These are phyloP conservation scores for Quercus aquifolioides DNA, from an alignment of 306 rosid species.

Conservation along the genomic window DNA sequence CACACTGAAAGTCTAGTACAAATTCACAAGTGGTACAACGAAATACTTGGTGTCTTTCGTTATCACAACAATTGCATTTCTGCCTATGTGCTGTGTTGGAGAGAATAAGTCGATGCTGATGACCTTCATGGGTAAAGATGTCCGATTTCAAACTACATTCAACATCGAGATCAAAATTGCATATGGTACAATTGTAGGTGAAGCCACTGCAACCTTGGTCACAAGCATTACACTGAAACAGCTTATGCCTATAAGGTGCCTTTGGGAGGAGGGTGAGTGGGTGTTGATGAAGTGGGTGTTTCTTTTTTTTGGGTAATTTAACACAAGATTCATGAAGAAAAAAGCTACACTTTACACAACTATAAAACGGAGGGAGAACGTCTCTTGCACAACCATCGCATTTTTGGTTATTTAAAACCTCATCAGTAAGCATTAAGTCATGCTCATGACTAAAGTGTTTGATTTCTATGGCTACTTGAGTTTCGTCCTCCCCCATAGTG, in stretches of 20 bases:
- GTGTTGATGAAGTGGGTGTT: neutral
- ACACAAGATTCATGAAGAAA: neutral
- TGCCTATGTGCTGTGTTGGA: neutral
- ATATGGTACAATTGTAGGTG: fast-evolving
- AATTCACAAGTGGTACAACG: neutral
- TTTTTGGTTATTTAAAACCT: neutral
- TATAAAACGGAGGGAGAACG: neutral
- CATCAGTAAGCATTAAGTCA: neutral
- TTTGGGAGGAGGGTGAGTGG: neutral
- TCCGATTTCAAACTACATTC: neutral
- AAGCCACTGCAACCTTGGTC: fast-evolving
- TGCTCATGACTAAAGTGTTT: neutral
- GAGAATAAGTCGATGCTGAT: neutral
- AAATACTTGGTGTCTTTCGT: fast-evolving
- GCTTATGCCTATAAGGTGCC: fast-evolving
- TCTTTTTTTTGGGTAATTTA: neutral
- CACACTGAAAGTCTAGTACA: neutral
- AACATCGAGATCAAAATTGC: neutral
- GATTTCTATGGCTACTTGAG: neutral
- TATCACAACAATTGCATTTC: neutral
- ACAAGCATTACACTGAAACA: neutral
- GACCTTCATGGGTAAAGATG: neutral
- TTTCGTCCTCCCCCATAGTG: neutral
- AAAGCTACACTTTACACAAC: neutral
- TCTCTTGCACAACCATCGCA: neutral